phyloP scores from a whole-genome alignment of 371 early-diverging fungal genomes.

The Rhizopus delemar region DNA sequence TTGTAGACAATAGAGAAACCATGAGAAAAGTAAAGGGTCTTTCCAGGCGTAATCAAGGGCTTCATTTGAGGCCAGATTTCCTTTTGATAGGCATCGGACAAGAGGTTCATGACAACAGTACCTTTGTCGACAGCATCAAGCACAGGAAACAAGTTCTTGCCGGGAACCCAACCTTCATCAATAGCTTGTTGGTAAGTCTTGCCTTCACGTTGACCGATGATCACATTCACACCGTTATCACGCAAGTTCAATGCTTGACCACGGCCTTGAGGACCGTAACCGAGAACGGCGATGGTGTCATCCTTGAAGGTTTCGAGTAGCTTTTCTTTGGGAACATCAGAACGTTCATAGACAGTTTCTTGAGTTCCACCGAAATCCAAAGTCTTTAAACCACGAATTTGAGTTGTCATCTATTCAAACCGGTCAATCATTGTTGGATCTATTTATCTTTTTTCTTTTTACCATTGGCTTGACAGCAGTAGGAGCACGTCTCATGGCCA shows the following conservation, averaged over 20 bases:
- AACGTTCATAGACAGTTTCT: constrained; percentile 93
- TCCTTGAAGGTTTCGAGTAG: constrained; percentile 88
- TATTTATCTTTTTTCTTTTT: constrained; percentile 6
- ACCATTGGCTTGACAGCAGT: constrained; percentile 42
- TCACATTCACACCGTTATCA: constrained; percentile 95
- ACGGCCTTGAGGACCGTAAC: constrained; percentile 97
- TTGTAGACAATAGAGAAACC: constrained; percentile 95
- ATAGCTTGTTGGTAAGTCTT: constrained; percentile 91
- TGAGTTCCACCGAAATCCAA: constrained; percentile 93
- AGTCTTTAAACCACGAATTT: constrained; percentile 86
- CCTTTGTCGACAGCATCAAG: constrained; percentile 91
- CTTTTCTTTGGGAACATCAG: constrained; percentile 92
- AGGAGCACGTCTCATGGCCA: constrained; percentile 19
- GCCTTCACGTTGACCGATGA: constrained; percentile 94
- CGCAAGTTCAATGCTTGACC: constrained; percentile 95
- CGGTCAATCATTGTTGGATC: not conserved
- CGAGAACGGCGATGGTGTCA: constrained; percentile 94
- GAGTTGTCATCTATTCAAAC: constrained; percentile 29
- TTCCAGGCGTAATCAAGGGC: constrained; percentile 91
- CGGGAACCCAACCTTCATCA: constrained; percentile 95
- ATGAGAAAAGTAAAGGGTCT: constrained; percentile 97
- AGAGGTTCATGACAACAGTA: constrained; percentile 91
- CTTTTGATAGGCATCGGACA: constrained; percentile 96
- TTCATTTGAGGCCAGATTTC: constrained; percentile 90
- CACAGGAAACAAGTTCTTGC: constrained; percentile 93